Conservation (phyloP, 106 monocot species). For the Dendrobium officinale region DNA sequence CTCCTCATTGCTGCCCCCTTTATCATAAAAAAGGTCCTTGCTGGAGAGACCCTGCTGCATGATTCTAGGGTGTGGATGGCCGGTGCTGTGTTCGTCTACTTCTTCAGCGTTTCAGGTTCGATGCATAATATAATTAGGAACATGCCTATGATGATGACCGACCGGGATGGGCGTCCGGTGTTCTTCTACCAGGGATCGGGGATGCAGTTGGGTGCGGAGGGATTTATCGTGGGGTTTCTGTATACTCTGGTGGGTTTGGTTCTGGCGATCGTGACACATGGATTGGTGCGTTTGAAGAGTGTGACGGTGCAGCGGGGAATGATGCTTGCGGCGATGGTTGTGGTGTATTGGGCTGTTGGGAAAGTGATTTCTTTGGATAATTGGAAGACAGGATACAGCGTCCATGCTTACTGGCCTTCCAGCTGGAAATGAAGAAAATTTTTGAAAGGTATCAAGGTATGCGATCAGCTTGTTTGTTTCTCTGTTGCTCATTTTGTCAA, state of each 20-base stretch:
- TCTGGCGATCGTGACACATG: constrained; percentile 66
- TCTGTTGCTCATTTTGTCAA: neutral
- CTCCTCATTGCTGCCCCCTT: constrained; percentile 45
- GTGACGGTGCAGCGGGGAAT: constrained; percentile 41
- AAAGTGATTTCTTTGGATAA: constrained; percentile 90
- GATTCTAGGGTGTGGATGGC: constrained; percentile 76
- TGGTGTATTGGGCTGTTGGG: constrained; percentile 79
- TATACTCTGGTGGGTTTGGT: constrained; percentile 85
- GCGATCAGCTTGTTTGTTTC: neutral
- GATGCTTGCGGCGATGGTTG: constrained; percentile 63
- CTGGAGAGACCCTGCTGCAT: constrained; percentile 68
- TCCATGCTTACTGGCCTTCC: constrained; percentile 80
- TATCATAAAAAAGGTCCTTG: constrained; percentile 45
- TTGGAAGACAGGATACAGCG: constrained; percentile 98
- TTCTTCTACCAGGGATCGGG: constrained; percentile 95
- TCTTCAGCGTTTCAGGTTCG: constrained; percentile 85
- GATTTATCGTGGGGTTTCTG: constrained; percentile 76
- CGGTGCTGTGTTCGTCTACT: constrained; percentile 73
- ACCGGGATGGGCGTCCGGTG: constrained; percentile 40
- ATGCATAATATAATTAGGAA: constrained; percentile 89
- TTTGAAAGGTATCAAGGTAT: constrained; percentile 2
- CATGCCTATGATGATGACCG: constrained; percentile 69
- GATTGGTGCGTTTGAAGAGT: constrained; percentile 45
- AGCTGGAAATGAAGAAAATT: constrained; percentile 49
- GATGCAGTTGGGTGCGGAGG: constrained; percentile 93